Base-by-base conservation (phyloP, 352 stramenopile genomes). In the Phytophthora aleatoria region DNA sequence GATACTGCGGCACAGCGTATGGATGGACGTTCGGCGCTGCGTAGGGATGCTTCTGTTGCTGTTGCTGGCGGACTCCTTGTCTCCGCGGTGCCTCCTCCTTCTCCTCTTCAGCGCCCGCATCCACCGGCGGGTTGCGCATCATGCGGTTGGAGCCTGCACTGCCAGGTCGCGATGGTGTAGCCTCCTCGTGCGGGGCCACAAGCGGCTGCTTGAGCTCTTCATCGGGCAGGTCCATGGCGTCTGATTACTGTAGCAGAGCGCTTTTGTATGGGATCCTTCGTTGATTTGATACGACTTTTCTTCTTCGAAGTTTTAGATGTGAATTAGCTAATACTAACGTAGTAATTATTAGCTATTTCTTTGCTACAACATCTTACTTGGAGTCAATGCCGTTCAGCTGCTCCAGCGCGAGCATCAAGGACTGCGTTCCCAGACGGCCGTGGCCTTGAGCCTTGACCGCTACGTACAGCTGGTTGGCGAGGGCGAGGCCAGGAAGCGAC, bases 401-500 rank as follows among this genome's bases (percentile, higher is more conserved):
- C 70, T 97, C 90, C 20, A 97, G 70, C 8, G 88, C 90, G 12
- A 96, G 72, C 82, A 95, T 93, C 3, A 97, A 72, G 7, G 90
- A 84, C 48, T 97, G 90, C n/a, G 89, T 97, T 41, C 90, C 90
- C 6, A 93, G 66, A 7, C 81, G 75, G 8, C 87, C 88, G 47
- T 96, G 85, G 0, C 84, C 85, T 71, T 96, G 85, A n/a, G 85
- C 85, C 76, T 93, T 91, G 50, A 94, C 84, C 3, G 87, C 86
- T 31, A 95, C 61, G 60, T 96, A 97, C 9, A 97, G 58, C 62
- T 97, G 89, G 62, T 96, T 87, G n/a, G 90, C 88, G 15, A 97
- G 77, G 10, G 87, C 80, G 15, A 97, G 66, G 2, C 90, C 90
- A 27, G 89, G 90, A 35, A 97, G 80, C 48, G 87, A 90, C 48